Percentiles rank a stretch among this genome's conserved stretches.
phyloP scores from a whole-genome alignment of 176 grass and related monocot genomes.

The Oropetium thomaeum region DNA sequence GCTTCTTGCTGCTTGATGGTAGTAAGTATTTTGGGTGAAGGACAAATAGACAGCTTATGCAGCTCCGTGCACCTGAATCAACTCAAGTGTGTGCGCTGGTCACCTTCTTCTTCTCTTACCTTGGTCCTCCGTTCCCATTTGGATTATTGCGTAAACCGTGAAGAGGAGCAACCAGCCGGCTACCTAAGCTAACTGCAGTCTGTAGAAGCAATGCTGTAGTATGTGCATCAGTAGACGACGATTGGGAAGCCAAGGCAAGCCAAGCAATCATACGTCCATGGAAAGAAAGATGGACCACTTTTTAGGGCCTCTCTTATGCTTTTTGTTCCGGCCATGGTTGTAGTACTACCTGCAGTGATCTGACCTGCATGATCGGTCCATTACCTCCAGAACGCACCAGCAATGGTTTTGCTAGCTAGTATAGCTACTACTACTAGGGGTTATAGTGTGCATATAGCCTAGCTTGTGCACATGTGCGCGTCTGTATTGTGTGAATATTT shows the following conservation, averaged over 20 bases:
- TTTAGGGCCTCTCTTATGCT: conserved; percentile 4
- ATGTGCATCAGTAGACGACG: neutral
- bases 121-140: neutral
- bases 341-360: too few relatives aligned
- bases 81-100: neutral
- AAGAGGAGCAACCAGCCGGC: neutral
- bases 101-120: neutral
- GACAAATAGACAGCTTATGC: neutral
- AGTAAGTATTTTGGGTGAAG: neutral
- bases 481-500: conserved; percentile 19
- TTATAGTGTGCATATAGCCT: too few relatives aligned
- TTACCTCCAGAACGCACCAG: too few relatives aligned
- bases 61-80: neutral
- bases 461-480: conserved; percentile 15
- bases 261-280: conserved; percentile 7
- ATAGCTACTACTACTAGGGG: too few relatives aligned
- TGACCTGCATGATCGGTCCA: neutral
- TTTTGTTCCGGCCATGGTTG: conserved; percentile 38
- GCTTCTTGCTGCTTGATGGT: neutral
- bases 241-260: neutral
- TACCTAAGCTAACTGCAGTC: neutral
- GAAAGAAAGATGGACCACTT: conserved; percentile 36
- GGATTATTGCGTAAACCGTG: neutral
- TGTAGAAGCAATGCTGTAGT: neutral
- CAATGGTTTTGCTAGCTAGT: neutral